A percentile compares a stretch with the other conserved stretches of the same genome.
Conservation (phyloP, 2,329 filamentous ascomycete genomes). For the Curvularia hawaiiensis region DNA sequence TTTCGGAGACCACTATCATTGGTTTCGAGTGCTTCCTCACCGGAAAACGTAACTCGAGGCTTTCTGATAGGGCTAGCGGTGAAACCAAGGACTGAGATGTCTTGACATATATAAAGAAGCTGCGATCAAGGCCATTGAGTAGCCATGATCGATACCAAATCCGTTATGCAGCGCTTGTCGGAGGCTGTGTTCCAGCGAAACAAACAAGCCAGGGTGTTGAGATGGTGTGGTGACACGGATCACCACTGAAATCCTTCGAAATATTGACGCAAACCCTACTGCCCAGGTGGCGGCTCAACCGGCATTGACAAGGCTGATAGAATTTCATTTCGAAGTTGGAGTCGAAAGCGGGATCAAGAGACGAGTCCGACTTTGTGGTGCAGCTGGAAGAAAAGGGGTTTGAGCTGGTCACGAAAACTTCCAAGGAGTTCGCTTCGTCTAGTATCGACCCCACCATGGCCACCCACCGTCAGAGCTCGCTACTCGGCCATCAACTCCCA, state of each 20-base stretch:
- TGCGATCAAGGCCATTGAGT: background rate
- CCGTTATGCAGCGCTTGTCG: background rate
- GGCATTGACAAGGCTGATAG: background rate
- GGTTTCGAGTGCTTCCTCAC: background rate
- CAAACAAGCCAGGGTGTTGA: constrained; percentile 1
- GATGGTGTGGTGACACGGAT: constrained; percentile 15
- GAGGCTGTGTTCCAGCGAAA: constrained; percentile 6
- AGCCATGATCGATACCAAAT: background rate
- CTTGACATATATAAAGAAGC: background rate
- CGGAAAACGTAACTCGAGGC: background rate
- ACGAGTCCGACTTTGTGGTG: background rate
- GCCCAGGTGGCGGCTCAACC: background rate
- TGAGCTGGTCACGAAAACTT: constrained; percentile 4
- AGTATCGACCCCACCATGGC: constrained; percentile 7
- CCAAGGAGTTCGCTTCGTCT: background rate
- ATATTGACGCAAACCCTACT: background rate
- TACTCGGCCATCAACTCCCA: background rate
- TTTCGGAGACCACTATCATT: background rate
- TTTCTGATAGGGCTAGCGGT: background rate
- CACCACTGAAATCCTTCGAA: background rate
- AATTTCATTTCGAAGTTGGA: background rate
- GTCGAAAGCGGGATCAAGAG: background rate
- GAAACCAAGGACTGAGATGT: background rate
- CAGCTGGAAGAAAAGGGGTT: background rate
- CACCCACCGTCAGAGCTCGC: background rate